Base-by-base conservation (phyloP, 78 protist species). In the Cyanophora paradoxa region DNA sequence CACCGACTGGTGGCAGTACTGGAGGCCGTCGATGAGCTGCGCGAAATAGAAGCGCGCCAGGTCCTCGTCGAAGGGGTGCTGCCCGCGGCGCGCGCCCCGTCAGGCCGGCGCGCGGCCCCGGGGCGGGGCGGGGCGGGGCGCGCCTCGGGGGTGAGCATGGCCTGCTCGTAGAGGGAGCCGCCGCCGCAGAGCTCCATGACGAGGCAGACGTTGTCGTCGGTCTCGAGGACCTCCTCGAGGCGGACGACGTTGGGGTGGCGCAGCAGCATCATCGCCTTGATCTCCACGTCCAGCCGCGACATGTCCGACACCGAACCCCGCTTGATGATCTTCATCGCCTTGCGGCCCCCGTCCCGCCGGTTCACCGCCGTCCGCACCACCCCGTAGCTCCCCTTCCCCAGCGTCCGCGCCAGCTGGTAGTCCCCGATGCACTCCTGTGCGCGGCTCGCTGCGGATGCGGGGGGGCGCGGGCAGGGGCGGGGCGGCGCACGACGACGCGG, bases 161-260 rank as follows among this genome's bases (percentile, higher is more conserved):
- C 40, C 50, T 50, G 31, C n/a, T 48, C 76, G 48, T 59, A 24
- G 14, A 71, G 26, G 56, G 20, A 36, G 48, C 76, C 76, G 5
- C 76, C 76, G 14, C 48, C 61, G 31, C 69, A 56, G 65, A 30
- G 34, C 50, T 71, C 76, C 76, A 71, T 42, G n/a, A 71, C 50
- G 24, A 71, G 33, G 22, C 7, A 71, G 1, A 71, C 40, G 30
- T 26, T 11, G 24, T 7, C 16, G 33, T 56, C 64, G 14, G 76
- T 71, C 61, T 71, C 76, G 42, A 59, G 44, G n/a, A 71, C 70
- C 58, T 71, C 63, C 50, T 28, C 40, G 24, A 42, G 30, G 16
- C 31, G 24, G 37, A 71, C 65, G n/a, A 71, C 76, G 26, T 1
- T 3, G 24, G 76, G 76, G 37, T 71, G 76, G 39, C 31, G 26